A percentile compares a stretch with the other conserved stretches of the same genome.
Conservation (phyloP, 2,329 filamentous ascomycete species). For the Colletotrichum destructivum region DNA sequence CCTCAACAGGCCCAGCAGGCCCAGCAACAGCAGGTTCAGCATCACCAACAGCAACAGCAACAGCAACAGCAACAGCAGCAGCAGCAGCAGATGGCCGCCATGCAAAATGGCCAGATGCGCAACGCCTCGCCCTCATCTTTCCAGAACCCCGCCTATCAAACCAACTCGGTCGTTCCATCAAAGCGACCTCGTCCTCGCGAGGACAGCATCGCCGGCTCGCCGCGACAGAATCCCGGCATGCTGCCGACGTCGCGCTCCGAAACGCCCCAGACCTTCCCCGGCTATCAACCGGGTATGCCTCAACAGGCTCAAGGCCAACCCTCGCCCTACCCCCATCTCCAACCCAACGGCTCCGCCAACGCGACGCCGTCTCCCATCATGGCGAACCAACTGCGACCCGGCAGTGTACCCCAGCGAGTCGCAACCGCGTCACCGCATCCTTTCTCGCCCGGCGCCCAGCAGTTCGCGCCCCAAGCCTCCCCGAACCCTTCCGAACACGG, state of each 20-base stretch:
- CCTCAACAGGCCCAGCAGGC: constrained; percentile 55
- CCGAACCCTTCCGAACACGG: constrained; percentile 83
- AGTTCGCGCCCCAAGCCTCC: constrained; percentile 80
- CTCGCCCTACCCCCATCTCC: constrained; percentile 85
- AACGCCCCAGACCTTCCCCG: constrained; percentile 87
- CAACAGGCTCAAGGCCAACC: constrained; percentile 76
- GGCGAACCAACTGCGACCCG: constrained; percentile 81
- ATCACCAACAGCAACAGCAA: constrained; percentile 37
- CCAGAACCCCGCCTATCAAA: constrained; percentile 84
- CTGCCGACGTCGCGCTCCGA: constrained; percentile 89
- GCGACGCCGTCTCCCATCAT: constrained; percentile 95
- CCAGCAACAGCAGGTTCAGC: constrained; percentile 42
- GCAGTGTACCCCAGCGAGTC: constrained; percentile 83
- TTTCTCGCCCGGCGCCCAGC: constrained; percentile 83
- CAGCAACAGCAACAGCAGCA: constrained; percentile 53
- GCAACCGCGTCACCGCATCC: constrained; percentile 94
- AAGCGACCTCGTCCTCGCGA: constrained; percentile 88
- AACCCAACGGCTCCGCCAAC: constrained; percentile 84
- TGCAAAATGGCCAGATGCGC: constrained; percentile 89
- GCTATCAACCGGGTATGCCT: constrained; percentile 77
- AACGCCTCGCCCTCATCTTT: constrained; percentile 83
- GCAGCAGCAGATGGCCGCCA: constrained; percentile 68
- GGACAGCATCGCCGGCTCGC: constrained; percentile 88
- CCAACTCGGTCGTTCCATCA: constrained; percentile 88
- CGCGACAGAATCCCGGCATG: constrained; percentile 81